phyloP scores from a whole-genome alignment of 1,284 basidiomycete genomes.

The Trichosporon sp. region DNA sequence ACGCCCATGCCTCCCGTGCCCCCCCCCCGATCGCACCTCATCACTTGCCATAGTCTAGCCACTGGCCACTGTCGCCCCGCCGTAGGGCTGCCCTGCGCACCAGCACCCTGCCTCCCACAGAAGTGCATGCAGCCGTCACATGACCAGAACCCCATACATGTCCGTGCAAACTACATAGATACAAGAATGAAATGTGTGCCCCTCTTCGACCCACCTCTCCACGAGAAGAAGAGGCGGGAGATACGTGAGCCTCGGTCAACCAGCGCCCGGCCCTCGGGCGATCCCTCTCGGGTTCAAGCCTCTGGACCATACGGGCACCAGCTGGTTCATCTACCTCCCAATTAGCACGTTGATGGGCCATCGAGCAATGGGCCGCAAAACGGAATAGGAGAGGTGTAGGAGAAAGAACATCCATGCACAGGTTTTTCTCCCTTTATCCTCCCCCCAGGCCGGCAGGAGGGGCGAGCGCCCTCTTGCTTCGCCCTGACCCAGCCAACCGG shows the following conservation, averaged over 20 bases:
- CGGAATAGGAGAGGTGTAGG: slow-evolving; percentile 29
- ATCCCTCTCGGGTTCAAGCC: slow-evolving; percentile 23
- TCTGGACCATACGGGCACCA: slow-evolving; percentile 6
- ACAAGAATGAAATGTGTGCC: slow-evolving; percentile 39
- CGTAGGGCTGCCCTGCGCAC: not conserved
- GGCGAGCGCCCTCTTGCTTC: slow-evolving; percentile 4
- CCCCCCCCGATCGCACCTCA: not conserved
- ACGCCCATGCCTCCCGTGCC: not conserved
- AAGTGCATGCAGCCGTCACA: not conserved
- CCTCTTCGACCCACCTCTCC: slow-evolving; percentile 56
- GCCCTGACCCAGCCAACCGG: not conserved
- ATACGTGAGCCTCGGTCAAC: slow-evolving; percentile 50
- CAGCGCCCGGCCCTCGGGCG: slow-evolving; percentile 25
- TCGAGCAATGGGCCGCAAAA: slow-evolving; percentile 11
- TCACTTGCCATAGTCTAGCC: not conserved
- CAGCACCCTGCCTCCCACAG: not conserved
- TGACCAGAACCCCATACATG: not conserved
- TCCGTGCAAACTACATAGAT: slow-evolving; percentile 1
- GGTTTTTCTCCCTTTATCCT: not conserved
- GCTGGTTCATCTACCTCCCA: slow-evolving; percentile 29
- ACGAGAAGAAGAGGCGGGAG: slow-evolving; percentile 50
- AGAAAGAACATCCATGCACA: not conserved
- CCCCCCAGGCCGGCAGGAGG: not conserved
- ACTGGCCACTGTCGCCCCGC: not conserved
- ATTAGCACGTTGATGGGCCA: slow-evolving; percentile 23